Evolutionary conservation across 345 rosid species (phyloP).

Genomic region (Gossypium australe): DNA sequence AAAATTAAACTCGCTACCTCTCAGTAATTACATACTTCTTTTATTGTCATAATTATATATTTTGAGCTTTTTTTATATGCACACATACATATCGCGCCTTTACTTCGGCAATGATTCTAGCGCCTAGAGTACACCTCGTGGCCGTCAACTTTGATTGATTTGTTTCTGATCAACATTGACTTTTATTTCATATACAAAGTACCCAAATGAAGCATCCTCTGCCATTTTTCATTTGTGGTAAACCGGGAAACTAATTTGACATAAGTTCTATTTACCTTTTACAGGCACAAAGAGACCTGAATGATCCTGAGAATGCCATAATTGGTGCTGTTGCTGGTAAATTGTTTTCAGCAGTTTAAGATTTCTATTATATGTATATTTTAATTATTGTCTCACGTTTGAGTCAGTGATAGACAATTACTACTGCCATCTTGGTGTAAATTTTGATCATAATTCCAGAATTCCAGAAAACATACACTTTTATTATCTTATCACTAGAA

Average conservation of each 20-base stretch:
- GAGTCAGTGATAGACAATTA: background rate
- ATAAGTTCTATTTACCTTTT: background rate
- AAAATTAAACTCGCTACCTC: background rate
- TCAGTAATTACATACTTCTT: background rate
- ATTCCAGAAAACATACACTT: background rate
- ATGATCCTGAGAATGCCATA: slow-evolving; percentile 73
- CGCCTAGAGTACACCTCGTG: background rate
- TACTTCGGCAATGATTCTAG: background rate
- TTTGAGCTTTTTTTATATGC: background rate
- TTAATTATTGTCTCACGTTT: background rate
- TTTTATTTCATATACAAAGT: background rate
- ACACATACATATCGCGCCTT: background rate
- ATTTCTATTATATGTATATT: background rate
- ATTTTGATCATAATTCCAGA: background rate
- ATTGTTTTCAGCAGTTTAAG: background rate
- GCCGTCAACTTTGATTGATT: background rate
- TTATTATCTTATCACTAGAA: background rate
- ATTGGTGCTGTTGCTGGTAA: slow-evolving; percentile 90
- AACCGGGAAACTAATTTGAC: background rate
- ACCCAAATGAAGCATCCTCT: background rate
- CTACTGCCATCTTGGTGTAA: background rate
- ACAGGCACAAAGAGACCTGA: slow-evolving; percentile 78
- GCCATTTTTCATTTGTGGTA: background rate
- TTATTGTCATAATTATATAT: background rate
- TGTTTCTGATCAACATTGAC: background rate